Evolutionary conservation across 2,329 filamentous ascomycete genomes (phyloP), one percentile per base, ranked within the genome.

Genomic region (Amylocarpus encephaloides): DNA sequence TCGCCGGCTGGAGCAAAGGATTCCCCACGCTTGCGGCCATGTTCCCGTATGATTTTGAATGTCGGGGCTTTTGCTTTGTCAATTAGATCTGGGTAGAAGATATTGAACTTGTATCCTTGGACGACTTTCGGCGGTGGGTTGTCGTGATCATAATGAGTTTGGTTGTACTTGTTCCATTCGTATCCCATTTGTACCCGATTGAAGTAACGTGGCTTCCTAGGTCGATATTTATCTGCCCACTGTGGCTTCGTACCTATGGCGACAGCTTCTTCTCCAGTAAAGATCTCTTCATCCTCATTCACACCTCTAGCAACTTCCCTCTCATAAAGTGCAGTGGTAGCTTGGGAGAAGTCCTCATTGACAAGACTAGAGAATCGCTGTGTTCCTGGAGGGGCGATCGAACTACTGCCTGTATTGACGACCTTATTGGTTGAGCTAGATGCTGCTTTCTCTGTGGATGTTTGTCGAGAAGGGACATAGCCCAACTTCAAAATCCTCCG

Each of bases 141-240:
- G 66, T 97, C 92, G 68, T 96, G 89, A 68, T 97, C 93, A 71
- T 98, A 98, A 70, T 98, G 93, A 11, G 93, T 98, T 71, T 98
- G 93, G 65, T 98, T 98, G 77, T 98, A 98, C 70, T 98, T 98
- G 75, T 98, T 98, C 93, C 93, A 98, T 69, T 98, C 93, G 68
- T 97, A 98, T 47, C 93, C 93, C 88, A 96, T 96, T 69, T 95
- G 91, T 42, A 97, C 91, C 36, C 93, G 85, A 66, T 97, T 97
- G 77, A 98, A 98, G 71, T 96, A 97, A 53, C 86, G 82, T 11
- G 93, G 93, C 70, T 97, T 98, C 56, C 93, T 81, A 6, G 92
- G 90, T 35, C 86, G 81, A 68, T 95, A 86, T 69, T 92, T 90
- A 65, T 83, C 82, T 5, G 85, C 83, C 90, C 90, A 95, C 57